Evolutionary conservation across 345 rosid species (phyloP).

Genomic region (Lepidium sativum): DNA sequence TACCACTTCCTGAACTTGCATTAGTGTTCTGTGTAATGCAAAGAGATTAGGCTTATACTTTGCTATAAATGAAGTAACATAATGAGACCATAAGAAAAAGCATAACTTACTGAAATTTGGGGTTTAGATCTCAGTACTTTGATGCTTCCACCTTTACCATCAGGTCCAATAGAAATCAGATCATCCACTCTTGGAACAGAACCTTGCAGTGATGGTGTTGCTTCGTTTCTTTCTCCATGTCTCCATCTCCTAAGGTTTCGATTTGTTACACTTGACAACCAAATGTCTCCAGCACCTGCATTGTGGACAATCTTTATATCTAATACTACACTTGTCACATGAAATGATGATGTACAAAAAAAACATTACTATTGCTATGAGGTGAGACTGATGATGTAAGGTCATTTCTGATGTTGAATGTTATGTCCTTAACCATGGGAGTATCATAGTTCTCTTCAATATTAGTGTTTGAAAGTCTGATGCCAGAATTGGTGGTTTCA

Average conservation of each 20-base stretch:
- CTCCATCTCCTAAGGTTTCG: slow-evolving; percentile 81
- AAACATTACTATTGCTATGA: slow-evolving; percentile 43
- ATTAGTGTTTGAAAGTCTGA: slow-evolving; percentile 6
- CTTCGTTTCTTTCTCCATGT: slow-evolving; percentile 40
- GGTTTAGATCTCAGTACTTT: slow-evolving; percentile 61
- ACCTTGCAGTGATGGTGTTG: slow-evolving; percentile 14
- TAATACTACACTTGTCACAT: neutral
- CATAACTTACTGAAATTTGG: slow-evolving; percentile 43
- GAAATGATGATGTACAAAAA: neutral
- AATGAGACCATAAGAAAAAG: neutral
- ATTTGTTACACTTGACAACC: slow-evolving; percentile 58
- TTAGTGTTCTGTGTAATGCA: slow-evolving; percentile 39
- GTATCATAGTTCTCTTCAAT: slow-evolving; percentile 18
- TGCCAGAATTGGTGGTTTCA: slow-evolving; percentile 6
- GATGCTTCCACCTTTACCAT: slow-evolving; percentile 87
- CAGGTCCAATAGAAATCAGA: slow-evolving; percentile 73
- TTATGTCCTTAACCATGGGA: slow-evolving; percentile 29
- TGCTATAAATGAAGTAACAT: neutral
- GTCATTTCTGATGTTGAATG: slow-evolving; percentile 51
- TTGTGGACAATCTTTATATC: neutral
- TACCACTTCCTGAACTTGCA: slow-evolving; percentile 35
- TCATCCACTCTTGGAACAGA: slow-evolving; percentile 35
- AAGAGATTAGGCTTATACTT: neutral
- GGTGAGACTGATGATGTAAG: slow-evolving; percentile 21
- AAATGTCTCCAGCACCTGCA: slow-evolving; percentile 41